Percentiles rank a stretch among this genome's conserved stretches.
Evolutionary conservation across 306 rosid species (phyloP).

Genomic region (Sechiopsis laciniata): DNA sequence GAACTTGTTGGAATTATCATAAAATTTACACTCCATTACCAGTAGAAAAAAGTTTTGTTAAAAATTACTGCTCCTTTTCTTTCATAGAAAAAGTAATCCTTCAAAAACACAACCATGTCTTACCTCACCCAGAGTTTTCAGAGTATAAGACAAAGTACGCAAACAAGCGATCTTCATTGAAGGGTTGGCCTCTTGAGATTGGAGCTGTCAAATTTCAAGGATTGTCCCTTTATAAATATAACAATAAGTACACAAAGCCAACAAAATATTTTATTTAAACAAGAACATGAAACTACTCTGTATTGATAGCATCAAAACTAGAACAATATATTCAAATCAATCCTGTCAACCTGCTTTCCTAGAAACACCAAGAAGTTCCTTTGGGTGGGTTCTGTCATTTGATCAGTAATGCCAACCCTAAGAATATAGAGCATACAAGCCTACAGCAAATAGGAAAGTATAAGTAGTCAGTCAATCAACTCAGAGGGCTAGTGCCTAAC

Average conservation of each 20-base stretch:
- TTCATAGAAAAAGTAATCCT: not conserved
- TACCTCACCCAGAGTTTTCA: slow-evolving; percentile 91
- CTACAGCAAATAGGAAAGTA: slow-evolving; percentile 42
- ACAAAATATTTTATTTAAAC: slow-evolving; percentile 7
- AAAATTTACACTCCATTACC: not conserved
- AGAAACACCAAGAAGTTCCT: slow-evolving; percentile 72
- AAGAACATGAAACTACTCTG: not conserved
- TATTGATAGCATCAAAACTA: slow-evolving; percentile 12
- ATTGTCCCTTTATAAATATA: slow-evolving; percentile 14
- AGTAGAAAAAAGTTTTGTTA: no score
- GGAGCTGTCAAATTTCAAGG: slow-evolving; percentile 45
- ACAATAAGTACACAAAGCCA: not conserved
- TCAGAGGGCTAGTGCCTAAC: no score
- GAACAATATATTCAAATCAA: slow-evolving; percentile 19
- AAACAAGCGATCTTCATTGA: slow-evolving; percentile 78
- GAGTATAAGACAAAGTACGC: slow-evolving; percentile 68
- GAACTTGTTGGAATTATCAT: not conserved
- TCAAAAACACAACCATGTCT: slow-evolving; percentile 22
- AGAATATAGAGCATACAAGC: slow-evolving; percentile 95
- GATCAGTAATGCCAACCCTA: slow-evolving; percentile 88
- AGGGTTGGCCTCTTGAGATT: slow-evolving; percentile 70
- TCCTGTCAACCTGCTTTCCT: slow-evolving; percentile 57
- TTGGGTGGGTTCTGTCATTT: slow-evolving; percentile 92
- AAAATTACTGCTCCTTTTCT: not conserved
- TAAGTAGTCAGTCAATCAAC: not conserved